Evolutionary conservation across 2,329 filamentous ascomycete genomes (phyloP).

Genomic region (Coniochaeta hoffmannii): DNA sequence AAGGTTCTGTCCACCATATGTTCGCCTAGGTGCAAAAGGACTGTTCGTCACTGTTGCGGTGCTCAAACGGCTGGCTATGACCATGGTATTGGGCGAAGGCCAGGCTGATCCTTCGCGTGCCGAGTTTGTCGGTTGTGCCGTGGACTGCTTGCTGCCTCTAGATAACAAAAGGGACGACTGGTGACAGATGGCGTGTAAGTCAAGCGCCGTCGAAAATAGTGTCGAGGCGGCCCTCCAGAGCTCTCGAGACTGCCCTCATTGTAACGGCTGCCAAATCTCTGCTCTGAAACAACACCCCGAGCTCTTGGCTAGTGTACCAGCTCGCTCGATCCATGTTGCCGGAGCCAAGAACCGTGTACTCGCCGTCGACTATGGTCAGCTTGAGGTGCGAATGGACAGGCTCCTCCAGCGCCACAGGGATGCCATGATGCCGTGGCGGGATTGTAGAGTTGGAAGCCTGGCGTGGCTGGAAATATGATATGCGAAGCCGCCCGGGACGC

Average conservation of each 20-base stretch:
- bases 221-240: conserved; percentile 25
- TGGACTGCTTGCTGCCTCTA: no score
- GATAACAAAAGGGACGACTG: no score
- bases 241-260: conserved; percentile 20
- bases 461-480: conserved; percentile 49
- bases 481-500: conserved; percentile 40
- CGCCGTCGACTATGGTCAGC: conserved; percentile 63
- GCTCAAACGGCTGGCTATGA: no score
- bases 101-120: no score
- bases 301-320: conserved; percentile 81
- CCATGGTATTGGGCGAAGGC: no score
- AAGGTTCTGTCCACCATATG: background rate
- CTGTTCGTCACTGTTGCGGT: no score
- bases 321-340: conserved; percentile 81
- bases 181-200: background rate
- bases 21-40: no score
- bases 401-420: conserved; percentile 32
- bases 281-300: conserved; percentile 55
- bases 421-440: background rate
- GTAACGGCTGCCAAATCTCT: conserved; percentile 22
- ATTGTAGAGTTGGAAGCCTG: conserved; percentile 6
- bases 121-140: no score
- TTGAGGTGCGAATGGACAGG: conserved; percentile 74
- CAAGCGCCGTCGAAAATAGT: conserved; percentile 18
- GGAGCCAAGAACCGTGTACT: conserved; percentile 64